These are phyloP conservation scores for Sporothrix phasma DNA, from an alignment of 2,329 filamentous ascomycete species.

Conservation along the genomic window DNA sequence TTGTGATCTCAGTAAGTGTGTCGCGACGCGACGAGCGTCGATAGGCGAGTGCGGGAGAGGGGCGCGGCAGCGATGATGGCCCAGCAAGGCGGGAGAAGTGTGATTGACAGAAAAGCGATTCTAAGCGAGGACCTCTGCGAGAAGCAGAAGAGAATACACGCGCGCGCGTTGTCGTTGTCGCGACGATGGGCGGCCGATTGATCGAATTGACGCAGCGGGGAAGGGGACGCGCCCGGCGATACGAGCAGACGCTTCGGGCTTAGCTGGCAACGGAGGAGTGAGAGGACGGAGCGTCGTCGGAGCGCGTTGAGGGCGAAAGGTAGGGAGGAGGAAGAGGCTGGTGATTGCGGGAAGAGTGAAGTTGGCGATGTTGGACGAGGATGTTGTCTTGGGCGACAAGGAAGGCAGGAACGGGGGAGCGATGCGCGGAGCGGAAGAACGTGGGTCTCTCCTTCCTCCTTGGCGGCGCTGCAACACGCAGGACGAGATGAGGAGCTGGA, in stretches of 20 bases:
- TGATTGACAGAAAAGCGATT: background rate
- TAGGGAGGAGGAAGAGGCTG: background rate
- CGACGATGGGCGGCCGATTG: constrained; percentile 2
- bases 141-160: background rate
- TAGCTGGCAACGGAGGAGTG: background rate
- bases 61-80: background rate
- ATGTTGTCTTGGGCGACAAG: constrained; percentile 6
- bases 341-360: background rate
- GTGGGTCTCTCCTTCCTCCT: background rate
- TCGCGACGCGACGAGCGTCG: constrained; percentile 11
- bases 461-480: too few relatives aligned
- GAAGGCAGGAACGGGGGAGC: constrained; percentile 3
- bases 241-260: background rate
- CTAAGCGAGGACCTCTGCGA: background rate
- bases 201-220: background rate
- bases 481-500: background rate
- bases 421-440: constrained; percentile 14
- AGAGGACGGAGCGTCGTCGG: background rate
- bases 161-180: background rate
- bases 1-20: constrained; percentile 9
- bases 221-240: constrained; percentile 3
- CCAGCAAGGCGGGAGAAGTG: background rate
- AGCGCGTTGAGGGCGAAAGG: background rate
- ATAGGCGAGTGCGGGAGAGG: background rate
- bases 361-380: background rate